Evolutionary conservation across 192 early-diverging fungal species (phyloP), one percentile per base, ranked within the genome.

Genomic region (Entomortierella lignicola): DNA sequence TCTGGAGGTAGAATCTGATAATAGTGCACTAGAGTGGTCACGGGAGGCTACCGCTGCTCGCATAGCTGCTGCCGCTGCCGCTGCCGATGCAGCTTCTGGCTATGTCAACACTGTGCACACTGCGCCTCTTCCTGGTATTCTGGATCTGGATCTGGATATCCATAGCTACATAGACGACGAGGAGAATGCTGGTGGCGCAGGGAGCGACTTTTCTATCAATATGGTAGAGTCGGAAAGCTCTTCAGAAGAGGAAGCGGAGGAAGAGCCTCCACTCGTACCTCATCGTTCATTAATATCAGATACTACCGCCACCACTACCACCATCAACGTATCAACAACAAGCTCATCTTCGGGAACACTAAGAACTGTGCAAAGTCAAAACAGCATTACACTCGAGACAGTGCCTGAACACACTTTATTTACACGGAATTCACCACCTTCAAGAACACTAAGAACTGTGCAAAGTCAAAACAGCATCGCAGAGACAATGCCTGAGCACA

Each of bases 81-180:
- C 56, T 1, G 72, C 48, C 21, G 23, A 58, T 31, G 51, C 57
- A 31, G 21, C 52, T n/a, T 55, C 59, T 29, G 42, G 58, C 18
- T 29, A 44, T n/a, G 12, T 54, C 31, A 77, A 77, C 50, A 77
- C 74, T 6, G 66, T 77, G 21, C 74, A 77, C 48, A 77, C 74
- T 8, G 18, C 17, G 12, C 74, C 52, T 21, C 7, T 75, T 3
- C 52, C 65, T 11, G 54, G 51, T 0, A 21, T 63, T 53, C 23
- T 44, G 39, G 66, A 71, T 37, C 21, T 70, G 34, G 34, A 58
- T 25, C 34, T 56, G 3, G 48, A 44, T 11, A 23, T 58, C 39
- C 39, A 10, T 10, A n/a, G n/a, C n/a, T n/a, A n/a, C n/a, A n/a
- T n/a, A n/a, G n/a, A n/a, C n/a, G n/a, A n/a, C n/a, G n/a, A n/a